phyloP scores from a whole-genome alignment of 2,329 filamentous ascomycete genomes.

The Alternaria sp. region DNA sequence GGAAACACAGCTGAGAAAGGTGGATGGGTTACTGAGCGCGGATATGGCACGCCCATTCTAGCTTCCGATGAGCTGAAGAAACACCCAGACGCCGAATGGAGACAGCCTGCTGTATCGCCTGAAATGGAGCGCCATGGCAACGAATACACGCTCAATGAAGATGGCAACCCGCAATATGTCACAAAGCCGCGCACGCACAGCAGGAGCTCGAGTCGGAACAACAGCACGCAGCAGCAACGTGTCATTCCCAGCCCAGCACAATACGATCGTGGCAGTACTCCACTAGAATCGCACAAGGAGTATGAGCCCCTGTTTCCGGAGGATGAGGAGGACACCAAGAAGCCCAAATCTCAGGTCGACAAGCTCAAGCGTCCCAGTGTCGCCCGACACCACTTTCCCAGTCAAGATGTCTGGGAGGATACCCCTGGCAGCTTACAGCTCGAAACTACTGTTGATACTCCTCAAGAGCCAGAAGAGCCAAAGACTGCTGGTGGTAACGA shows the following conservation, averaged over 20 bases:
- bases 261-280: slow-evolving; percentile 65
- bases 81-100: slow-evolving; percentile 69
- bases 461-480: slow-evolving; percentile 65
- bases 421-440: slow-evolving; percentile 83
- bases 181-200: slow-evolving; percentile 61
- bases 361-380: slow-evolving; percentile 62
- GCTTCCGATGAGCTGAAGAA: slow-evolving; percentile 87
- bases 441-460: slow-evolving; percentile 80
- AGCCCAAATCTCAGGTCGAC: slow-evolving; percentile 59
- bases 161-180: slow-evolving; percentile 50
- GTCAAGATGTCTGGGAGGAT: slow-evolving; percentile 97
- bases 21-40: slow-evolving; percentile 63
- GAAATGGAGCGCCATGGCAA: slow-evolving; percentile 62
- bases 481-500: slow-evolving; percentile 45
- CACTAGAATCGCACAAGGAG: slow-evolving; percentile 86
- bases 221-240: slow-evolving; percentile 62
- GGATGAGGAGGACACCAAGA: slow-evolving; percentile 66
- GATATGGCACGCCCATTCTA: slow-evolving; percentile 79
- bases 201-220: slow-evolving; percentile 57
- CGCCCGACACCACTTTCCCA: slow-evolving; percentile 75
- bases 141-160: slow-evolving; percentile 58
- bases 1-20: slow-evolving; percentile 55
- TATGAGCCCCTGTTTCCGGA: slow-evolving; percentile 93
- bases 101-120: slow-evolving; percentile 84
- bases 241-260: slow-evolving; percentile 45